Conservation (phyloP, 1,139 yeast genomes). For the Citeromyces hawaiiensis region DNA sequence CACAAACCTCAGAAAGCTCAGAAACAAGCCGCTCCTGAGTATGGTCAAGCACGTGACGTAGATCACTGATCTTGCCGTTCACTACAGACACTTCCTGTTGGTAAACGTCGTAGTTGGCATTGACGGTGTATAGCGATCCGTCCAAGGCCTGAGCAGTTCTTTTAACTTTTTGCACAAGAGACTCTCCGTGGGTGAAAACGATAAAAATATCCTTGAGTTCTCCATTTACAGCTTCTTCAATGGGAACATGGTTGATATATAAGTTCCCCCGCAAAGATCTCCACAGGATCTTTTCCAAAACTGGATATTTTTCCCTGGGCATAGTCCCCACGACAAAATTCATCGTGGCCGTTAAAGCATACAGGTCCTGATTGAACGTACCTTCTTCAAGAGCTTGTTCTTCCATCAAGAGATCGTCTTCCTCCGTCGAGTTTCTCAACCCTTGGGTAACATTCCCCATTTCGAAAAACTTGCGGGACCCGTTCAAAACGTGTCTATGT, state of each 20-base stretch:
- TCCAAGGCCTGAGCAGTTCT: slow-evolving; percentile 77
- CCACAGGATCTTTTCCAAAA: slow-evolving; percentile 85
- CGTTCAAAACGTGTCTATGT: slow-evolving; percentile 31
- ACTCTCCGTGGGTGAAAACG: slow-evolving; percentile 79
- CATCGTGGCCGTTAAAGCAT: slow-evolving; percentile 20
- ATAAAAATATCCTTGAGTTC: slow-evolving; percentile 55
- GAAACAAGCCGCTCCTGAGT: slow-evolving; percentile 60
- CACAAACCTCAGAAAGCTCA: slow-evolving; percentile 66
- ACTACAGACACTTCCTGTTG: slow-evolving; percentile 50
- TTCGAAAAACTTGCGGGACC: slow-evolving; percentile 16
- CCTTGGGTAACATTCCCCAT: slow-evolving; percentile 11
- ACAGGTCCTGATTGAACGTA: slow-evolving; percentile 31
- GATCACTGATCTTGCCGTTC: slow-evolving; percentile 33
- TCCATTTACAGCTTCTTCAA: slow-evolving; percentile 23
- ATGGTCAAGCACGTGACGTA: slow-evolving; percentile 45
- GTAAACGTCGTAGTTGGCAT: slow-evolving; percentile 39
- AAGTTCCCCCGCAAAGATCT: slow-evolving; percentile 85
- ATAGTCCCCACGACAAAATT: slow-evolving; percentile 76
- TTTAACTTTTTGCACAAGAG: slow-evolving; percentile 51
- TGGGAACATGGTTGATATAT: slow-evolving; percentile 57
- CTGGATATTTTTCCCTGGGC: slow-evolving; percentile 51
- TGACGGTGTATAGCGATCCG: slow-evolving; percentile 60
- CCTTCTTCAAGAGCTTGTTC: slow-evolving; percentile 11
- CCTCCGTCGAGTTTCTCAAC: slow-evolving; percentile 13
- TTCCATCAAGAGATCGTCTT: slow-evolving; percentile 13